Base-by-base conservation (phyloP, 805 yeast genomes). In the Metschnikowia drakensbergensis region DNA sequence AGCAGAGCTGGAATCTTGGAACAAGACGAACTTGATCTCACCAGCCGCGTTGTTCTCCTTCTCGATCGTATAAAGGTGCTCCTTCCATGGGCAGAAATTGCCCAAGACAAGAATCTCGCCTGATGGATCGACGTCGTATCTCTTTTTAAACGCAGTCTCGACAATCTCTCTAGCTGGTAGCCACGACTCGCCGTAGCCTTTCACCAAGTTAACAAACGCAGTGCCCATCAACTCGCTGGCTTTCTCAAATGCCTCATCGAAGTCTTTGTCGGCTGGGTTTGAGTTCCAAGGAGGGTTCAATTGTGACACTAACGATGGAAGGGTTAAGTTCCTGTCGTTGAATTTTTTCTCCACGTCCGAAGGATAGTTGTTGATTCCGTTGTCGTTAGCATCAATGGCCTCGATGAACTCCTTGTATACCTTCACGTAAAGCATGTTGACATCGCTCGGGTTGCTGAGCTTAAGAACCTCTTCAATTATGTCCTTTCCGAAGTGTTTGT, bases 1-100 rank as follows among this genome's bases (percentile, higher is more conserved):
- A 42, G 77, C 75, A 34, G 74, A 71, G 10, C 81, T 69, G n/a
- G 84, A 76, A 61, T 91, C 96, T 29, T 82, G 72, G 69, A 90
- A 92, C 48, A 94, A 70, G 1, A 89, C 96, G 64, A 88, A 92
- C 49, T 86, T 71, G 40, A 83, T 80, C 48, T 74, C 71, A 28
- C 83, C 84, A 54, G 71, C 74, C 23, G 79, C 75, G 26, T 71
- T 69, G 55, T 78, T 69, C 49, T 77, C 84, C 55, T 73, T 77
- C 67, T 94, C 97, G 50, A 88, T 73, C 17, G 74, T 72, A 64
- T 81, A 88, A 42, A 92, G 73, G 65, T 94, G 98, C 63, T 89
- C 97, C 66, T 90, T 91, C 99, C 99, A 94, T 41, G 96, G 96
- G 46, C 88, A 86, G 64, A 86, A 88, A 52, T 79, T 77, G n/a